Conservation (phyloP, 2,329 filamentous ascomycete genomes). For the Penicillium nordicum region DNA sequence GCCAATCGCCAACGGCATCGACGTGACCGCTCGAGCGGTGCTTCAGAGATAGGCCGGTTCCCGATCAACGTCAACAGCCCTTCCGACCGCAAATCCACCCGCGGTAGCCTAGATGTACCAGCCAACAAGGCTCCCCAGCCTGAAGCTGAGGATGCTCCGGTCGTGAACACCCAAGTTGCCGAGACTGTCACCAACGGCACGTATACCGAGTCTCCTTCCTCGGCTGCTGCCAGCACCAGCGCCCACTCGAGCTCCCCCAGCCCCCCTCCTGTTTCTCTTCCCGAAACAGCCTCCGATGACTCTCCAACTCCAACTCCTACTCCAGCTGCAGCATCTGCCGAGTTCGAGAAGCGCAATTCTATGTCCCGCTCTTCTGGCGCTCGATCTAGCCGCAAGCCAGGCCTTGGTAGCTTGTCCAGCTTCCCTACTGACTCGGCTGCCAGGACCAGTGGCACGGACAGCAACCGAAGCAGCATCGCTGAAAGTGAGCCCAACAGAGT, state of each 20-base stretch:
- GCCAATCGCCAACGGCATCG: conserved; percentile 56
- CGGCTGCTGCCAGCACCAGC: conserved; percentile 20
- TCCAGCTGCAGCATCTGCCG: conserved; percentile 23
- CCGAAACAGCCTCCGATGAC: conserved; percentile 29
- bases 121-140: conserved; percentile 51
- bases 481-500: conserved; percentile 52
- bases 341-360: conserved; percentile 63
- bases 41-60: conserved; percentile 75
- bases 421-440: conserved; percentile 25
- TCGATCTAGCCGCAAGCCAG: conserved; percentile 48
- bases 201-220: conserved; percentile 31
- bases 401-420: conserved; percentile 45
- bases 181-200: conserved; percentile 45
- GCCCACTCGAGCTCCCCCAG: conserved; percentile 27
- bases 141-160: conserved; percentile 32
- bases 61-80: conserved; percentile 70
- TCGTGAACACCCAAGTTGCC: conserved; percentile 22
- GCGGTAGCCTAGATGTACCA: conserved; percentile 79
- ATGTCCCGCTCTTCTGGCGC: conserved; percentile 50
- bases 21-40: conserved; percentile 71
- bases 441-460: conserved; percentile 26
- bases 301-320: conserved; percentile 36
- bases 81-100: conserved; percentile 48
- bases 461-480: conserved; percentile 36
- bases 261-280: conserved; percentile 30